These are phyloP conservation scores for Cardiospermum halicacabum DNA, from an alignment of 345 rosid genomes.

Conservation along the genomic window DNA sequence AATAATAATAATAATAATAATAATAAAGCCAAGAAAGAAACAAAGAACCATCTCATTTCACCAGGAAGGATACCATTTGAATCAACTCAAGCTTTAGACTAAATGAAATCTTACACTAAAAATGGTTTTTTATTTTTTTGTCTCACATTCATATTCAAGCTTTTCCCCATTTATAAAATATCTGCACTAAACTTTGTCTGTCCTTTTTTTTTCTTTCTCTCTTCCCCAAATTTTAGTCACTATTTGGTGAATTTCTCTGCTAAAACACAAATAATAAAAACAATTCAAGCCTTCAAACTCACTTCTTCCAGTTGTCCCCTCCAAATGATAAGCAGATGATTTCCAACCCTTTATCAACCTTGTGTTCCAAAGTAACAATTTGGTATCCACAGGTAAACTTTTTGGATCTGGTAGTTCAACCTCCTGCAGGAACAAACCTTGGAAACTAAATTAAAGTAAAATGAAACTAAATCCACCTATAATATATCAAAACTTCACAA, in stretches of 20 bases:
- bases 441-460: not conserved
- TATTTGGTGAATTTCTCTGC: not conserved
- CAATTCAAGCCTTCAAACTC: constrained; percentile 8
- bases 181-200: not conserved
- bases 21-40: too few species aligned
- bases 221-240: not conserved
- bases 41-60: too few species aligned
- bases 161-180: too few species aligned
- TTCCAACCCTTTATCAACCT: constrained; percentile 42
- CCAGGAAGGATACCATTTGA: too few species aligned
- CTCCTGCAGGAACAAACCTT: constrained; percentile 34
- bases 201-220: too few species aligned
- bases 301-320: constrained; percentile 34
- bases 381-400: constrained; percentile 33
- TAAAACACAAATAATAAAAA: not conserved
- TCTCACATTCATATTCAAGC: too few species aligned
- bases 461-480: too few species aligned
- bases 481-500: not conserved
- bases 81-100: too few species aligned
- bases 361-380: constrained; percentile 25
- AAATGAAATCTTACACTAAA: too few species aligned
- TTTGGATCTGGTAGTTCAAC: constrained; percentile 33
- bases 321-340: constrained; percentile 50
- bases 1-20: too few species aligned
- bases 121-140: too few species aligned